phyloP scores from a whole-genome alignment of 805 yeast genomes.

The Yamadazyma phyllophila region DNA sequence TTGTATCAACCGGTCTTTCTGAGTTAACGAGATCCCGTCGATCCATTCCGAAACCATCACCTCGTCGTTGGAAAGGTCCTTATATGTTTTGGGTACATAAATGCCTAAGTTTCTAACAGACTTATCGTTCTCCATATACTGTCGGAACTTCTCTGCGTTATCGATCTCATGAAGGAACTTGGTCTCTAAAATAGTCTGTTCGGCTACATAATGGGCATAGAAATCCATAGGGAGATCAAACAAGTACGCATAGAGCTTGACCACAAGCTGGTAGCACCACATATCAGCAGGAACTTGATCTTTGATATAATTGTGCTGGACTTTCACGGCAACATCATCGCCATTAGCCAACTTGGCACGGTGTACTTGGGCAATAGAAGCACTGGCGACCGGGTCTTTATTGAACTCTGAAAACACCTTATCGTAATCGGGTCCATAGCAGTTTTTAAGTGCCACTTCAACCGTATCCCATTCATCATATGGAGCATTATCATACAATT shows the following conservation, averaged over 20 bases:
- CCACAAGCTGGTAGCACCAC: slow-evolving; percentile 50
- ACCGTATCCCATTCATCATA: slow-evolving; percentile 49
- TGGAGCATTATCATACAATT: slow-evolving; percentile 70
- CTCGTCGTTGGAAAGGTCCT: slow-evolving; percentile 44
- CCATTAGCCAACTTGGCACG: slow-evolving; percentile 47
- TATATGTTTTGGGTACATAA: slow-evolving; percentile 55
- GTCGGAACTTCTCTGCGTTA: slow-evolving; percentile 46
- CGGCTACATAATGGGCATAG: slow-evolving; percentile 55
- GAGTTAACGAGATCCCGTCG: slow-evolving; percentile 61
- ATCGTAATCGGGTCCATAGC: slow-evolving; percentile 17
- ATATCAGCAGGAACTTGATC: slow-evolving; percentile 63
- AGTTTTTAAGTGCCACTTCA: slow-evolving; percentile 33
- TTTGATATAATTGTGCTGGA: slow-evolving; percentile 62
- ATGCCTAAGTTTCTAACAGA: slow-evolving; percentile 37
- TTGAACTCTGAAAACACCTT: slow-evolving; percentile 46
- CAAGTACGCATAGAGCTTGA: slow-evolving; percentile 52
- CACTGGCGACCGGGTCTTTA: slow-evolving; percentile 66
- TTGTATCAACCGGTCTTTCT: slow-evolving; percentile 40
- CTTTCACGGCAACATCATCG: slow-evolving; percentile 59
- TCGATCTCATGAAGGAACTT: slow-evolving; percentile 56
- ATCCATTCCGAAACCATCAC: slow-evolving; percentile 74
- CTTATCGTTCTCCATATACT: slow-evolving; percentile 41
- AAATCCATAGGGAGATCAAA: slow-evolving; percentile 65
- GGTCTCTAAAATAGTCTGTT: slow-evolving; percentile 57
- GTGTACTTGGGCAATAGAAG: slow-evolving; percentile 73